A percentile compares a stretch with the other conserved stretches of the same genome.
phyloP scores from a whole-genome alignment of 805 yeast species.

The Ogataea sp. region DNA sequence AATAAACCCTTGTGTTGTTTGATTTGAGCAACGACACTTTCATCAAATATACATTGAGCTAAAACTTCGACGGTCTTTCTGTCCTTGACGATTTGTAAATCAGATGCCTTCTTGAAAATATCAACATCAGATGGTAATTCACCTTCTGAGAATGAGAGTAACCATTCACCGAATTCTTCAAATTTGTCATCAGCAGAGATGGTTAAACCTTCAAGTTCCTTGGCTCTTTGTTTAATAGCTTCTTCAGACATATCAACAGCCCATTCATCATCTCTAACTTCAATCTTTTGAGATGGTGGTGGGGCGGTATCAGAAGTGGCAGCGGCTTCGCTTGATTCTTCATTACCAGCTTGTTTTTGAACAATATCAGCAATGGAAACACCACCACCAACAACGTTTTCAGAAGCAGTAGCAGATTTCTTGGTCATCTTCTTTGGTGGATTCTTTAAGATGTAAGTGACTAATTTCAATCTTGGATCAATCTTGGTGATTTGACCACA shows the following conservation, averaged over 20 bases:
- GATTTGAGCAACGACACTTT: slow-evolving; percentile 65
- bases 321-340: slow-evolving; percentile 29
- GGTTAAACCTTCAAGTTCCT: slow-evolving; percentile 66
- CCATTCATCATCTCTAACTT: slow-evolving; percentile 89
- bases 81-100: slow-evolving; percentile 61
- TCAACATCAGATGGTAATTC: slow-evolving; percentile 79
- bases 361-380: slow-evolving; percentile 73
- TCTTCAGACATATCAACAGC: slow-evolving; percentile 95
- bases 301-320: slow-evolving; percentile 66
- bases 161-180: slow-evolving; percentile 88
- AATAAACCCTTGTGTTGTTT: slow-evolving; percentile 76
- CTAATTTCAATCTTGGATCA: slow-evolving; percentile 79
- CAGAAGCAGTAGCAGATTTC: slow-evolving; percentile 83
- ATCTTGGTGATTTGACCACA: slow-evolving; percentile 87
- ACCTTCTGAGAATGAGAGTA: slow-evolving; percentile 33
- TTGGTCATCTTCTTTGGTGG: slow-evolving; percentile 71
- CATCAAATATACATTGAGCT: slow-evolving; percentile 83
- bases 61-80: slow-evolving; percentile 82
- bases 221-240: slow-evolving; percentile 88
- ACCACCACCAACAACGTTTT: slow-evolving; percentile 85
- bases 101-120: slow-evolving; percentile 82
- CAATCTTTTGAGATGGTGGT: slow-evolving; percentile 60
- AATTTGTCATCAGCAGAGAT: slow-evolving; percentile 40
- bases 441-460: slow-evolving; percentile 83
- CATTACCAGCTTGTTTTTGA: slow-evolving; percentile 31